Base-by-base conservation (phyloP, 139 green algal genomes). In the Ulvella scutata region DNA sequence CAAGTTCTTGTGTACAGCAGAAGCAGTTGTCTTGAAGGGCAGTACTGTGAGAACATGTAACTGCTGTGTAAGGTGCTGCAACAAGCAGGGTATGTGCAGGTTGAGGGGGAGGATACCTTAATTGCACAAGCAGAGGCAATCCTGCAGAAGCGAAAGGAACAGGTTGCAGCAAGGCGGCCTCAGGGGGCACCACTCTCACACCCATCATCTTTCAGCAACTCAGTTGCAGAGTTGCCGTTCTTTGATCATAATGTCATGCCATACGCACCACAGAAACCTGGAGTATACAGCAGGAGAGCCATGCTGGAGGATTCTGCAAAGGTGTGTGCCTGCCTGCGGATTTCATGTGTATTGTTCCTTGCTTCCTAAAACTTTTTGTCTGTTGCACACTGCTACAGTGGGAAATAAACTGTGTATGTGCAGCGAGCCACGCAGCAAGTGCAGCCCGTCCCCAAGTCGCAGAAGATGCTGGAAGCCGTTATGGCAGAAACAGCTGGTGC, bases 141-240 rank as follows among this genome's bases (percentile, higher is more conserved):
- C 10, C 84, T 92, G 79, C 78, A 79, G 26, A 82, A 78, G 40
- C 76, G 86, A 4, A 86, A 82, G 59, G 78, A 78, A 26, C 86
- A 91, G 61, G 82, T 78, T 6, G 83, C 79, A 2, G 77, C 79
- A 1, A 39, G 51, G 29, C 74, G 43, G 23, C 61, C 43, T 17
- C 37, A 39, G 43, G 75, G 61, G n/a, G 74, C 37, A 3, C 51
- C 40, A 75, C 2, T 61, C 35, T 1, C 38, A 17, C 9, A 62
- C 17, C 51, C 51, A 31, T 36, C 51, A 10, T 67, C 51, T 6
- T 67, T 36, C 51, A 67, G 51, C 51, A 67, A 67, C 51, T 67
- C 51, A 31, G 17, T 67, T 26, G n/a, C 33, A 29, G 51, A 67
- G 33, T 67, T 67, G 51, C 51, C 51, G 33, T 67, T 67, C 17